Conservation (phyloP, 2,329 filamentous ascomycete genomes). For the Xylariomycetidae sp. region DNA sequence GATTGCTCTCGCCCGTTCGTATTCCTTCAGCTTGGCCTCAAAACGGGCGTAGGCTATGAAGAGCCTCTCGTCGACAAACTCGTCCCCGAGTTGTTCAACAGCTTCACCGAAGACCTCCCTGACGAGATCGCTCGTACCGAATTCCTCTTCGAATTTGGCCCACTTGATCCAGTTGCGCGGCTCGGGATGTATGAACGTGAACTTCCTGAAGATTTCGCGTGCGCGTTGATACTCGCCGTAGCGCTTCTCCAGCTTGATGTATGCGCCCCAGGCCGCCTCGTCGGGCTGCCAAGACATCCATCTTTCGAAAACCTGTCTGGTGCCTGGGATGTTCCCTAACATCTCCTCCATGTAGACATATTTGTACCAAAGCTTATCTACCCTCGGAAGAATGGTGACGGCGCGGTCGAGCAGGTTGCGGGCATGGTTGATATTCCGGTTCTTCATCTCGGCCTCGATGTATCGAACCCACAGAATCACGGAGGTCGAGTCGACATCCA, state of each 20-base stretch:
- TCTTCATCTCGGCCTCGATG: constrained; percentile 94
- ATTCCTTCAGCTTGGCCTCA: constrained; percentile 90
- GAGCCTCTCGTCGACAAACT: constrained; percentile 92
- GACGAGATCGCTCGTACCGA: constrained; percentile 84
- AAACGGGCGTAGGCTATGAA: constrained; percentile 96
- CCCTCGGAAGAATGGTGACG: constrained; percentile 82
- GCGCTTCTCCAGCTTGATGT: constrained; percentile 94
- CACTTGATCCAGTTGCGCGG: constrained; percentile 98
- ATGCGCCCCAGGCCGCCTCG: constrained; percentile 89
- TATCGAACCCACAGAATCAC: constrained; percentile 88
- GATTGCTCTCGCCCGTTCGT: constrained; percentile 86
- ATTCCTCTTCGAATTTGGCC: constrained; percentile 95
- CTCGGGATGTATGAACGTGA: constrained; percentile 89
- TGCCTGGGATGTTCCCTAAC: constrained; percentile 86
- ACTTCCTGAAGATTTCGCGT: constrained; percentile 82
- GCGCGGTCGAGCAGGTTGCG: constrained; percentile 90
- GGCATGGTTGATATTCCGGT: constrained; percentile 91
- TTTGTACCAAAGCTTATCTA: constrained; percentile 99
- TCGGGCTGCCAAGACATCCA: constrained; percentile 99
- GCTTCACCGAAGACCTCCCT: constrained; percentile 86
- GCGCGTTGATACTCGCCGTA: constrained; percentile 89
- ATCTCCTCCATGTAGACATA: constrained; percentile 99
- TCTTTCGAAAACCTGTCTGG: constrained; percentile 88
- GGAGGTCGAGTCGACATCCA: constrained; percentile 85
- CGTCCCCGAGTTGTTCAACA: constrained; percentile 84